Conservation (phyloP, 2,329 filamentous ascomycete species). For the Achaetomium macrosporum region DNA sequence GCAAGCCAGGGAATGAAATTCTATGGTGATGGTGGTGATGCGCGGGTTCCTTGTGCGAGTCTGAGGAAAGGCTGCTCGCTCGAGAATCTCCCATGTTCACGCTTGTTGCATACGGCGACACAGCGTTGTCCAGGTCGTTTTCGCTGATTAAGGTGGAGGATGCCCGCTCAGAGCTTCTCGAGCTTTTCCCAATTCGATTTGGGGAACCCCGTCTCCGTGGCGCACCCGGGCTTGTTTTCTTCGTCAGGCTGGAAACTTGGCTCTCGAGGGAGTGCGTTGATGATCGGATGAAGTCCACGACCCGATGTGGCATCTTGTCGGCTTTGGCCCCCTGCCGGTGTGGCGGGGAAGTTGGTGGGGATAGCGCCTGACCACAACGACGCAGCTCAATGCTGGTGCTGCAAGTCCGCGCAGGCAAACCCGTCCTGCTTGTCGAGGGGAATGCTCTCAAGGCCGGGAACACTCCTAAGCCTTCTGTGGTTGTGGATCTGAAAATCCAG, state of each 20-base stretch:
- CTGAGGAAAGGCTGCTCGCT: slow-evolving; percentile 19
- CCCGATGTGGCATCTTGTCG: slow-evolving; percentile 50
- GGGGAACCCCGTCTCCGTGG: slow-evolving; percentile 30
- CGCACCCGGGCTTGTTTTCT: slow-evolving; percentile 26
- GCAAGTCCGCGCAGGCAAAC: background rate
- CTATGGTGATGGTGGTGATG: slow-evolving; percentile 34
- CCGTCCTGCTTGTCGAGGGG: background rate
- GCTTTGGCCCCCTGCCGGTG: slow-evolving; percentile 11
- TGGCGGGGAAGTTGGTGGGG: slow-evolving; percentile 13
- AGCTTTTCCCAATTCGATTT: slow-evolving; percentile 24
- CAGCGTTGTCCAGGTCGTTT: slow-evolving; percentile 29
- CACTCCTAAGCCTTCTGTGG: too few relatives aligned
- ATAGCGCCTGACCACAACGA: slow-evolving; percentile 6
- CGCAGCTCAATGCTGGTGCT: background rate
- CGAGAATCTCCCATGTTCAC: slow-evolving; percentile 24
- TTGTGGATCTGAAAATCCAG: too few relatives aligned
- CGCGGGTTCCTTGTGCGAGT: slow-evolving; percentile 27
- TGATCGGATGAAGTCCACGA: slow-evolving; percentile 51
- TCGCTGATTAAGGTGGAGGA: slow-evolving; percentile 35
- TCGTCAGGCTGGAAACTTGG: slow-evolving; percentile 46
- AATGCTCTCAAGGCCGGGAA: background rate
- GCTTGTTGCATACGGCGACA: slow-evolving; percentile 19
- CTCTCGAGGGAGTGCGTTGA: slow-evolving; percentile 43
- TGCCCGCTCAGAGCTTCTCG: slow-evolving; percentile 30
- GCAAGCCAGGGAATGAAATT: slow-evolving; percentile 37